Percentiles rank a stretch among this genome's conserved stretches.
phyloP scores from a whole-genome alignment of 2,329 filamentous ascomycete genomes.

The Neophaeococcomyces mojaviensis region DNA sequence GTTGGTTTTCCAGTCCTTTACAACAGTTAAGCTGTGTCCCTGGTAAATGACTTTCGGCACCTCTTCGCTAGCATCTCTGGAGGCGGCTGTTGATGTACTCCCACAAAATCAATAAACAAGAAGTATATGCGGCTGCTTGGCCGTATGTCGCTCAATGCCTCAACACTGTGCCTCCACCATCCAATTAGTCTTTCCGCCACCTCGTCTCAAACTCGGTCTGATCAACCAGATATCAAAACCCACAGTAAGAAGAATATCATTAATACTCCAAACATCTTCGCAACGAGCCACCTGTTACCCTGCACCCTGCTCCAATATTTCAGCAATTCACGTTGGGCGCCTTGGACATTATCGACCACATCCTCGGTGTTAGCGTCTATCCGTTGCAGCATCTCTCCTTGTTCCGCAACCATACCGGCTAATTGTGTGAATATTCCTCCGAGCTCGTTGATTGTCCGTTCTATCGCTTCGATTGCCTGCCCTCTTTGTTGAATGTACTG shows the following conservation, averaged over 20 bases:
- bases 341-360: conserved; percentile 96
- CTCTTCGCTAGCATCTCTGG: no score
- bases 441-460: conserved; percentile 87
- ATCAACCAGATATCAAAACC: conserved; percentile 51
- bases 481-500: conserved; percentile 88
- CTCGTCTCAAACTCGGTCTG: no score
- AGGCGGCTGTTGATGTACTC: no score
- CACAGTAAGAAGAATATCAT: conserved; percentile 79
- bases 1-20: no score
- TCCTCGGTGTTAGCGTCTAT: conserved; percentile 90
- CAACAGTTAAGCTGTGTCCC: no score
- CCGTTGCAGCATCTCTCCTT: conserved; percentile 94
- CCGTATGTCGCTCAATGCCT: conserved; percentile 6
- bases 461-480: conserved; percentile 93
- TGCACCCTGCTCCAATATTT: conserved; percentile 96
- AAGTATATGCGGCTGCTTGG: no score
- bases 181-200: conserved; percentile 12
- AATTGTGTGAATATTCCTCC: conserved; percentile 90
- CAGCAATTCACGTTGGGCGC: conserved; percentile 86
- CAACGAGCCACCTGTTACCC: conserved; percentile 90
- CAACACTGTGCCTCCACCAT: conserved; percentile 5
- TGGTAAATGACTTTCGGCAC: no score
- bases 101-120: no score
- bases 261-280: conserved; percentile 71
- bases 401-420: conserved; percentile 93